phyloP scores from a whole-genome alignment of 148 eudicot genomes.

The Chenopodium formosanum region DNA sequence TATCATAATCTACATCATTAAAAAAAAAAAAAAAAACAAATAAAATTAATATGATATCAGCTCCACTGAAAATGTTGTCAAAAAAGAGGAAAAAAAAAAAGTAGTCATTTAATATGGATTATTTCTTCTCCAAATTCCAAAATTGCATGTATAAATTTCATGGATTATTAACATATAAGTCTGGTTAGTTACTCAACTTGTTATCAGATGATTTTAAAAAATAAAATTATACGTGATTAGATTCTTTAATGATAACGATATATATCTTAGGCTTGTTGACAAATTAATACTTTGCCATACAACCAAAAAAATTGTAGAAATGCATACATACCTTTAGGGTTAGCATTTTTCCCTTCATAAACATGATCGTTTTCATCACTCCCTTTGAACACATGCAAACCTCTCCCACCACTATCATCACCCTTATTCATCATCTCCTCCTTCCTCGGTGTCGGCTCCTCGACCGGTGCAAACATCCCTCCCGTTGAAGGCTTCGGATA shows the following conservation, averaged over 20 bases:
- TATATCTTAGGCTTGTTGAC: not conserved
- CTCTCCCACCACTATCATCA: constrained; percentile 52
- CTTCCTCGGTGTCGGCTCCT: constrained; percentile 32
- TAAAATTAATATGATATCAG: not conserved
- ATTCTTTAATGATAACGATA: no score
- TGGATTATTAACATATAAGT: not conserved
- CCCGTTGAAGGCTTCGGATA: constrained; percentile 66
- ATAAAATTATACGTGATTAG: no score
- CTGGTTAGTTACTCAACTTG: no score
- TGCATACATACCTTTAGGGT: constrained; percentile 57
- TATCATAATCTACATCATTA: constrained; percentile 65
- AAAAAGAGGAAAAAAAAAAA: no score
- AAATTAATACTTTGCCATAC: not conserved
- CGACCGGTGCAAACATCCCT: constrained; percentile 65
- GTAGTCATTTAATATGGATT: not conserved
- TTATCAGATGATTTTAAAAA: no score
- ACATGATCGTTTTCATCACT: constrained; percentile 48
- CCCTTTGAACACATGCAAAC: constrained; percentile 84
- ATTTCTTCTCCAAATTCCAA: not conserved
- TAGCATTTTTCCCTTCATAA: constrained; percentile 37
- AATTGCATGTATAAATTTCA: not conserved
- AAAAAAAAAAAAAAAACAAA: not conserved
- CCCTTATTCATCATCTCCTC: constrained; percentile 43
- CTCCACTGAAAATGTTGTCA: not conserved
- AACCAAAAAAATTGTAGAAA: constrained; percentile 7